phyloP scores from a whole-genome alignment of 2,329 filamentous ascomycete genomes.

The Zopfia rhizophila region DNA sequence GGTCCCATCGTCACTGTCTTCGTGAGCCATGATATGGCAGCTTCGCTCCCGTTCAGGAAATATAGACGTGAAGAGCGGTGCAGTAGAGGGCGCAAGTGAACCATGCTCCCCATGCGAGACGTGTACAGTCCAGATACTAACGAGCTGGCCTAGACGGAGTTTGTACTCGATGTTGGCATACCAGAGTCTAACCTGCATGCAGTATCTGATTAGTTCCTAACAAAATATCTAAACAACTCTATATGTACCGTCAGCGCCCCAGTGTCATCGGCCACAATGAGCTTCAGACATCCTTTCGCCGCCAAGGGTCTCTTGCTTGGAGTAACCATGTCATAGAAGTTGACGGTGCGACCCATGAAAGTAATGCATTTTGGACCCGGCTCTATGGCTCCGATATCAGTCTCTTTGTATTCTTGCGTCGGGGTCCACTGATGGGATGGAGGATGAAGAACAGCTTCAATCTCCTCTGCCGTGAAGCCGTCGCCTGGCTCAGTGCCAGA shows the following conservation, averaged over 20 bases:
- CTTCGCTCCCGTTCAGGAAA: constrained; percentile 66
- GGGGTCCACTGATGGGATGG: constrained; percentile 55
- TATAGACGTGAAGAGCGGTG: constrained; percentile 64
- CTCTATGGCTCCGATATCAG: constrained; percentile 59
- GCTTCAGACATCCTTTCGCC: constrained; percentile 63
- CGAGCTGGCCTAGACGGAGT: constrained; percentile 63
- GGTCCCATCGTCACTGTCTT: constrained; percentile 56
- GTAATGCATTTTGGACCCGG: constrained; percentile 62
- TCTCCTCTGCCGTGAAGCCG: constrained; percentile 64
- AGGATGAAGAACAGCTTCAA: constrained; percentile 53
- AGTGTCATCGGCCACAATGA: constrained; percentile 67
- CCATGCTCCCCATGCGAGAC: constrained; percentile 60
- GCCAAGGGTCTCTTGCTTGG: constrained; percentile 55
- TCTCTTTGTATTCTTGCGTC: constrained; percentile 58
- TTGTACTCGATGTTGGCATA: constrained; percentile 56
- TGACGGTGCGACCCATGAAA: constrained; percentile 67
- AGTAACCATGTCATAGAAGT: constrained; percentile 60
- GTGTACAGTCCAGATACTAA: constrained; percentile 68
- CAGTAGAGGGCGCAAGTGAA: constrained; percentile 54
- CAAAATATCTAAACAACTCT: neutral
- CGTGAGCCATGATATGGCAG: constrained; percentile 65
- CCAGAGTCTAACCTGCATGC: constrained; percentile 62
- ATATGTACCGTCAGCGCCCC: constrained; percentile 62
- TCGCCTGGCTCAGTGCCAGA: constrained; percentile 52
- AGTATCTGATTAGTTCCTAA: neutral